Percentiles rank a stretch among this genome's conserved stretches.
These are phyloP conservation scores for Solanum neorickii DNA, from an alignment of 257 asterid species.

Conservation along the genomic window DNA sequence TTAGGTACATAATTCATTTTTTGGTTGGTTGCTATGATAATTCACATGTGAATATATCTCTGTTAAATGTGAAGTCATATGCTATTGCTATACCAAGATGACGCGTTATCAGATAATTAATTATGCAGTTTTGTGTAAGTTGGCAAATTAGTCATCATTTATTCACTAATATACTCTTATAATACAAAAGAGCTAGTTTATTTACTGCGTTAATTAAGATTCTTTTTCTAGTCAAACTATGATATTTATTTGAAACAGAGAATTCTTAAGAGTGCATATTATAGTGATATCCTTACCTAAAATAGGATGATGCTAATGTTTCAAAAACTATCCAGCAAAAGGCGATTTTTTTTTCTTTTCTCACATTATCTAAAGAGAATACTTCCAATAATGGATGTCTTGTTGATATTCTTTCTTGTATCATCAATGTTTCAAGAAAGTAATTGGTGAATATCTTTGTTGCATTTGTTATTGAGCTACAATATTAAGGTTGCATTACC, in stretches of 20 bases:
- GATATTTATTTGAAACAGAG: background rate
- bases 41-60: background rate
- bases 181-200: background rate
- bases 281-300: background rate
- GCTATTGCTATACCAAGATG: background rate
- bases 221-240: background rate
- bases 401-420: background rate
- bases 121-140: background rate
- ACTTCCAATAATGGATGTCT: background rate
- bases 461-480: background rate
- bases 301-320: background rate
- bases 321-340: background rate
- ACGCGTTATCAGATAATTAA: background rate
- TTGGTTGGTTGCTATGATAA: background rate
- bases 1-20: background rate
- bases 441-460: background rate
- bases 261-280: background rate
- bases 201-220: background rate
- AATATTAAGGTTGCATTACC: background rate
- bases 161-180: background rate
- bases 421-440: background rate
- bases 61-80: background rate
- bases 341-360: background rate
- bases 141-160: background rate
- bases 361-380: background rate